phyloP scores from a whole-genome alignment of 371 early-diverging fungal genomes.

The Thermomucor indicae-seudaticae region DNA sequence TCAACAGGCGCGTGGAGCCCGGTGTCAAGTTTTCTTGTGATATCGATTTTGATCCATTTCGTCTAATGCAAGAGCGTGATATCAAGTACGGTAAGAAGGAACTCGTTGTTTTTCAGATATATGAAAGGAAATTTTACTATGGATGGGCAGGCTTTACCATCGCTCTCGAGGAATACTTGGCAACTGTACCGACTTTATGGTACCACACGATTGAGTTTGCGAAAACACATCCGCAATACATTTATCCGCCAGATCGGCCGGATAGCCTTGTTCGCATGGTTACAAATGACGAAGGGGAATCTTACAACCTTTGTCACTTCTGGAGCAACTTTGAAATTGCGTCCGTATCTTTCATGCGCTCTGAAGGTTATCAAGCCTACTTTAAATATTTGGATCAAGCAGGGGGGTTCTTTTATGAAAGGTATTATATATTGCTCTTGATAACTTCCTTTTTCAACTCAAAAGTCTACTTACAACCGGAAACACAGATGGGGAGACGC shows the following conservation, averaged over 20 bases:
- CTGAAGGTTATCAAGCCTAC: conserved; percentile 61
- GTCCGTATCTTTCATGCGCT: conserved; percentile 72
- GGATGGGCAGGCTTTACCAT: conserved; percentile 61
- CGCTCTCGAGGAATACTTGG: conserved; percentile 67
- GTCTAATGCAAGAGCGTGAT: conserved; percentile 72
- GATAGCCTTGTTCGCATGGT: conserved; percentile 30
- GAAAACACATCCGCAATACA: conserved; percentile 30
- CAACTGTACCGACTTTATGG: conserved; percentile 89
- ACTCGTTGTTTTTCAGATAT: background rate
- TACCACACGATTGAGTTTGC: conserved; percentile 62
- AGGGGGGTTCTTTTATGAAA: conserved; percentile 95
- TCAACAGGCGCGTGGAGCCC: conserved; percentile 96
- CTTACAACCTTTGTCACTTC: conserved; percentile 69
- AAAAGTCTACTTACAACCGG: background rate
- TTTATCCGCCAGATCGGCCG: conserved; percentile 39
- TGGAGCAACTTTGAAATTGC: conserved; percentile 65
- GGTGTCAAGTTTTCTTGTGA: conserved; percentile 83
- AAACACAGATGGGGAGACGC: conserved; percentile 90
- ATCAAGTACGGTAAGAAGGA: conserved; percentile 70
- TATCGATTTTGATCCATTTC: conserved; percentile 88
- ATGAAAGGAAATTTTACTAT: background rate
- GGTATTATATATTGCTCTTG: conserved; percentile 29
- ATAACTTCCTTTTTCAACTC: too few species aligned
- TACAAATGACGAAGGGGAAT: conserved; percentile 31
- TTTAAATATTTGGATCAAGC: conserved; percentile 80